A percentile compares a stretch with the other conserved stretches of the same genome.
phyloP scores from a whole-genome alignment of 306 rosid species.

The Begonia masoniana region DNA sequence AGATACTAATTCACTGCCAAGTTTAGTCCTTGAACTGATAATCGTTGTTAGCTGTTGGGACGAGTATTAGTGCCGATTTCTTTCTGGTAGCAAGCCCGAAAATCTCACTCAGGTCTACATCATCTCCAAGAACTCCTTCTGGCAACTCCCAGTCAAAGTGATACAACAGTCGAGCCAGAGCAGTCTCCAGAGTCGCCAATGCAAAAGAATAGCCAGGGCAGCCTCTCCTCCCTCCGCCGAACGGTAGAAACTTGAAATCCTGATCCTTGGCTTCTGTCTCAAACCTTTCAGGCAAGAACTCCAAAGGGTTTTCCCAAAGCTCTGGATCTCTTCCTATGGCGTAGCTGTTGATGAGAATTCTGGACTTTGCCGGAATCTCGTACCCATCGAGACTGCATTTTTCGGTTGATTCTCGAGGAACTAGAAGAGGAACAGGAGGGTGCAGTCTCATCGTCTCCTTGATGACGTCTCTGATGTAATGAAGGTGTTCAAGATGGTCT shows the following conservation, averaged over 20 bases:
- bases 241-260: conserved; percentile 26
- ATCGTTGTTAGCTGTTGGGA: conserved; percentile 14
- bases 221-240: conserved; percentile 33
- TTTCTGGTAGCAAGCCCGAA: conserved; percentile 28
- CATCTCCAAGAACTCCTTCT: conserved; percentile 10
- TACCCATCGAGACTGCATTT: conserved; percentile 19
- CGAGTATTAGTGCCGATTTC: conserved; percentile 15
- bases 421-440: conserved; percentile 21
- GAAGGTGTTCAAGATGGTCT: conserved; percentile 15
- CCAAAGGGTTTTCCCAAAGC: conserved; percentile 22
- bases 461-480: conserved; percentile 18
- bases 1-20: no score
- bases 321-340: conserved; percentile 24
- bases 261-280: conserved; percentile 7
- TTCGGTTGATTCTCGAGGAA: conserved; percentile 32
- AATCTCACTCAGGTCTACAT: conserved; percentile 23
- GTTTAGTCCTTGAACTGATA: conserved; percentile 5
- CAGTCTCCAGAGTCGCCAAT: conserved; percentile 20
- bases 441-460: conserved; percentile 27
- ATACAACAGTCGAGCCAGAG: conserved; percentile 18
- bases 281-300: conserved; percentile 20
- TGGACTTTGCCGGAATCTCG: conserved; percentile 14
- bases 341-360: conserved; percentile 15
- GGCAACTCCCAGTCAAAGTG: conserved; percentile 32
- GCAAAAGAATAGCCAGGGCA: conserved; percentile 22